A percentile compares a stretch with the other conserved stretches of the same genome.
These are phyloP conservation scores for Jaapia argillacea DNA, from an alignment of 768 basidiomycete species.

Conservation along the genomic window DNA sequence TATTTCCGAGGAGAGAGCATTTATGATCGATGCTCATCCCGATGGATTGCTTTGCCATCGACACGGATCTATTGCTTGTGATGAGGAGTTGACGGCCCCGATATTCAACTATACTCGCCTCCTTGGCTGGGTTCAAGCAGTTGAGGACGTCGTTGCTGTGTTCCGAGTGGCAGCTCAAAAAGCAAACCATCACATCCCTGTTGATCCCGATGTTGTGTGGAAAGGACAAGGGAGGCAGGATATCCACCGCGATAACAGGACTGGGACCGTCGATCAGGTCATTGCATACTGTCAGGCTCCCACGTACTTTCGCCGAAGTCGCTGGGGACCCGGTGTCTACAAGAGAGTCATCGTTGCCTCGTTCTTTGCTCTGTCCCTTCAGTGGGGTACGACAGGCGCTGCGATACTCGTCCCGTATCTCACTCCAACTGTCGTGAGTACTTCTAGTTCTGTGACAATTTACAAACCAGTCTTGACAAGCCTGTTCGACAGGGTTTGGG, in stretches of 20 bases:
- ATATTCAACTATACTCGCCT: constrained; percentile 15
- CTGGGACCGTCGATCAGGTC: no score
- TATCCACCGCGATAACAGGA: no score
- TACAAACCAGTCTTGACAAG: neutral
- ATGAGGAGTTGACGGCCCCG: constrained; percentile 12
- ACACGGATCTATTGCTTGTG: constrained; percentile 1
- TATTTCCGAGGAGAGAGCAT: constrained; percentile 1
- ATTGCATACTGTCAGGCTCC: constrained; percentile 8
- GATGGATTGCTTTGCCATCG: no score
- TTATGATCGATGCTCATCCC: neutral
- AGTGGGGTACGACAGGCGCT: constrained; percentile 22
- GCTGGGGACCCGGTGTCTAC: constrained; percentile 14
- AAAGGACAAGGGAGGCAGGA: no score
- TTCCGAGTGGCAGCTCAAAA: neutral
- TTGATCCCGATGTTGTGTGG: no score
- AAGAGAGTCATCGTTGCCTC: constrained; percentile 21
- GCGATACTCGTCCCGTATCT: constrained; percentile 18
- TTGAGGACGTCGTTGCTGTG: constrained; percentile 1
- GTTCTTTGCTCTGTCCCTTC: constrained; percentile 17
- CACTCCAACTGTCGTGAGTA: constrained; percentile 20
- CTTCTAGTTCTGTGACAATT: constrained; percentile 2
- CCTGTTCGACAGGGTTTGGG: constrained; percentile 16
- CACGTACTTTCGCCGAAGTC: constrained; percentile 2
- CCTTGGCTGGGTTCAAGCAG: constrained; percentile 8
- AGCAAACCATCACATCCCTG: neutral